A percentile compares a stretch with the other conserved stretches of the same genome.
Conservation (phyloP, 176 grass and related monocot genomes). For the Poa pratensis region DNA sequence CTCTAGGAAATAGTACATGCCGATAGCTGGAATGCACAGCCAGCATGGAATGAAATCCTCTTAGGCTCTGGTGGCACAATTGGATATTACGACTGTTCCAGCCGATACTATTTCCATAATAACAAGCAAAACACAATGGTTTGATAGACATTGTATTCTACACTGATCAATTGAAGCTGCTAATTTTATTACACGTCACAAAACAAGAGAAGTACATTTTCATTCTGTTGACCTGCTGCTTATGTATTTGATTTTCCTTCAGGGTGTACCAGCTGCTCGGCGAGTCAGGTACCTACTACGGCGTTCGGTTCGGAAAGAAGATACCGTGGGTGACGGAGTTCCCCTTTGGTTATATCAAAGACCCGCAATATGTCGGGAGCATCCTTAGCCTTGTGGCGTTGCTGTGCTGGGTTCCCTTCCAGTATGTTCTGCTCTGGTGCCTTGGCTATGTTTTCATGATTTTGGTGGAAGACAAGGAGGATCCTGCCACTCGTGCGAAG, state of each 20-base stretch:
- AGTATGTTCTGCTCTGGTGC: conserved; percentile 74
- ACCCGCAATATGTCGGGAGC: conserved; percentile 87
- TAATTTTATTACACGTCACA: background rate
- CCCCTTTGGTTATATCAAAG: conserved; percentile 88
- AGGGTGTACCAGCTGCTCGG: conserved; percentile 96
- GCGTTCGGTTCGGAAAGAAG: conserved; percentile 70
- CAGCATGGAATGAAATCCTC: too few relatives aligned
- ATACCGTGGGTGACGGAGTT: conserved; percentile 84
- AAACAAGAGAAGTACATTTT: background rate
- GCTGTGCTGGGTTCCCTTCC: conserved; percentile 75
- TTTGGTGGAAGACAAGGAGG: conserved; percentile 74
- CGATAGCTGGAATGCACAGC: too few relatives aligned
- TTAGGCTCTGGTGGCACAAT: too few relatives aligned
- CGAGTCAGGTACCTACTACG: conserved; percentile 88
- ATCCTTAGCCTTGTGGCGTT: conserved; percentile 73
- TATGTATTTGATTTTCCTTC: conserved; percentile 25
- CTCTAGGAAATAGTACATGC: too few relatives aligned
- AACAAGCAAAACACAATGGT: background rate
- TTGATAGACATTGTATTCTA: background rate
- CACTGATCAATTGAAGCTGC: too few relatives aligned
- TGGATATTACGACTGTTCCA: too few relatives aligned
- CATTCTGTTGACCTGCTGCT: conserved; percentile 13
- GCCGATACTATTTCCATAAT: too few relatives aligned
- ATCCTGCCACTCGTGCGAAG: conserved; percentile 72
- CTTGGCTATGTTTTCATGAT: conserved; percentile 90